Conservation (phyloP, 2,329 filamentous ascomycete species). For the Penicillium sp. region DNA sequence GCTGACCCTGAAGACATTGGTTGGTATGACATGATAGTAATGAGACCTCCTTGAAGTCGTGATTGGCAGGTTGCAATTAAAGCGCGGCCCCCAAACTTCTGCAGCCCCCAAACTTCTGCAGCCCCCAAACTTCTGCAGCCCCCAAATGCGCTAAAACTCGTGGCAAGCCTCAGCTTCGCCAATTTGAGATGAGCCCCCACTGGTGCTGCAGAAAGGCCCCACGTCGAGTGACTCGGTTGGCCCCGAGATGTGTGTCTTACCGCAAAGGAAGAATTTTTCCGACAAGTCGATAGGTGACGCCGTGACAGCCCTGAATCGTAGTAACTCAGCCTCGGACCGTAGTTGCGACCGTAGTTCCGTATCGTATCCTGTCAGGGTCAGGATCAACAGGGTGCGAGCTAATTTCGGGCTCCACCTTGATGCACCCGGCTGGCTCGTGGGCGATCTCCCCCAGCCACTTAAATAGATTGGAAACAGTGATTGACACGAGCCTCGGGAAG, state of each 20-base stretch:
- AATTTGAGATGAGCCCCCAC: background rate
- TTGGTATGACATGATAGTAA: background rate
- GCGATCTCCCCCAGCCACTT: background rate
- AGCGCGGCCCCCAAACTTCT: slow-evolving; percentile 6
- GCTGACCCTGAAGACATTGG: background rate
- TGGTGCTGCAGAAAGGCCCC: background rate
- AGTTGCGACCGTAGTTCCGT: background rate
- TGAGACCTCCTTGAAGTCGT: background rate
- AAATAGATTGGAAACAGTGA: background rate
- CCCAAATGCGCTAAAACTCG: background rate
- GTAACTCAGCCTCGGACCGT: background rate
- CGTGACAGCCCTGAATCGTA: background rate
- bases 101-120: slow-evolving; percentile 6
- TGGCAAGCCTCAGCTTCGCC: background rate
- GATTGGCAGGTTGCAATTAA: background rate
- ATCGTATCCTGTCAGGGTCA: background rate
- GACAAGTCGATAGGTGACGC: background rate
- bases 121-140: slow-evolving; percentile 8
- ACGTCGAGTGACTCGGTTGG: background rate
- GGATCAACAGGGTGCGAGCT: background rate
- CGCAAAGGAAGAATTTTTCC: background rate
- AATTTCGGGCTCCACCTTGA: background rate
- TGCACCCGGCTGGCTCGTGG: background rate
- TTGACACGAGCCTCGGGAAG: background rate
- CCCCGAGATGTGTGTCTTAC: background rate